phyloP scores from a whole-genome alignment of 805 yeast genomes.

The Ogataea nitratoaversa region DNA sequence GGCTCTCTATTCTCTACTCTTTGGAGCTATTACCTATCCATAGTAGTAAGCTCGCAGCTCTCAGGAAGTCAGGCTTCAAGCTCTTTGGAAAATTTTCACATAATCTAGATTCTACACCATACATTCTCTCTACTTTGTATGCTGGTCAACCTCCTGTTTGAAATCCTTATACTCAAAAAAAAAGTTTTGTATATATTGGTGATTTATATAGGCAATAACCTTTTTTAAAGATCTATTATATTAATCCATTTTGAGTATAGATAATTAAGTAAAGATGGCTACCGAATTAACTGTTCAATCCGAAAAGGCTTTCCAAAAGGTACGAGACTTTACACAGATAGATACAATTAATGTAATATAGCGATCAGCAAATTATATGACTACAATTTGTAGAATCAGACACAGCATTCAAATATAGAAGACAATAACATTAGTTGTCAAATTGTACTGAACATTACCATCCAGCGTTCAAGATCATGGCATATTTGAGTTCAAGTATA shows the following conservation, averaged over 20 bases:
- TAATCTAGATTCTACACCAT: neutral
- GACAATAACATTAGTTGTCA: neutral
- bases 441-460: no score
- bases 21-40: neutral
- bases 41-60: neutral
- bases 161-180: neutral
- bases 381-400: neutral
- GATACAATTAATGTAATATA: no score
- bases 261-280: slow-evolving; percentile 65
- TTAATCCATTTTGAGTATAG: slow-evolving; percentile 12
- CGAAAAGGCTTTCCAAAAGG: slow-evolving; percentile 99
- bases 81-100: slow-evolving; percentile 10
- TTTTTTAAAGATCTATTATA: neutral
- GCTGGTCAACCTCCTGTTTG: neutral
- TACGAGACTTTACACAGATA: slow-evolving; percentile 39
- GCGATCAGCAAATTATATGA: neutral
- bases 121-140: no score
- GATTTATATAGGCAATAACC: neutral
- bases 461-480: no score
- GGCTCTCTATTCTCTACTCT: neutral
- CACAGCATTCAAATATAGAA: neutral
- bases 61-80: neutral
- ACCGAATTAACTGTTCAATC: slow-evolving; percentile 99
- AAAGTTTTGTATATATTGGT: neutral
- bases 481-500: no score